Evolutionary conservation across 1,139 yeast species (phyloP).

Genomic region (Meyerozyma guilliermondii): DNA sequence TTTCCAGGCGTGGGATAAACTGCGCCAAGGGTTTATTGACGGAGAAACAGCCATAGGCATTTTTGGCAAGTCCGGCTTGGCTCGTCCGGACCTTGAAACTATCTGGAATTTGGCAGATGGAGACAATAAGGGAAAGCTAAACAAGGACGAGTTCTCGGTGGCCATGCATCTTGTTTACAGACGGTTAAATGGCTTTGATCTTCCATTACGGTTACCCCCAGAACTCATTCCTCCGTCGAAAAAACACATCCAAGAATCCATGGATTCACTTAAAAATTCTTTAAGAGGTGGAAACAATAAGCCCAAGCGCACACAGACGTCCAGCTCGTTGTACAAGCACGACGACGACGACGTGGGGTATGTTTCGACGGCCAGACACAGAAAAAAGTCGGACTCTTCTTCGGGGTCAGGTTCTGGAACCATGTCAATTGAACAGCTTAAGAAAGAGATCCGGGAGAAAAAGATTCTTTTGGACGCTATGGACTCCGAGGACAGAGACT

Average conservation of each 20-base stretch:
- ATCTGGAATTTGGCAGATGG: constrained; percentile 84
- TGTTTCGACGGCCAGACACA: constrained; percentile 63
- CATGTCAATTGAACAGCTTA: constrained; percentile 44
- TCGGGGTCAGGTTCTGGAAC: constrained; percentile 3
- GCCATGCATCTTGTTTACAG: constrained; percentile 82
- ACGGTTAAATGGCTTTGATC: constrained; percentile 64
- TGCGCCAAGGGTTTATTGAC: constrained; percentile 61
- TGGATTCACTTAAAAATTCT: constrained; percentile 38
- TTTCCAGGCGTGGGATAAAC: constrained; percentile 80
- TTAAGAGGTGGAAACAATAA: constrained; percentile 33
- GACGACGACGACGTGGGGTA: constrained; percentile 61
- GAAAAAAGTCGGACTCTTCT: constrained; percentile 26
- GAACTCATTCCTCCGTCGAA: constrained; percentile 80
- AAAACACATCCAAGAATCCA: constrained; percentile 45
- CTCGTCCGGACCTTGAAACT: constrained; percentile 77
- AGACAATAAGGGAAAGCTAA: constrained; percentile 66
- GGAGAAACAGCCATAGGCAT: constrained; percentile 83
- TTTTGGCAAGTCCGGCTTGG: constrained; percentile 85
- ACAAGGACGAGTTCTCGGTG: constrained; percentile 74
- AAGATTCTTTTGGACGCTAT: constrained; percentile 64
- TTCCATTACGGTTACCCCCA: constrained; percentile 70
- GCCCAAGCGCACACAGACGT: constrained; percentile 24
- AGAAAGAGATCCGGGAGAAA: constrained; percentile 64
- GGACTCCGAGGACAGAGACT: constrained; percentile 63
- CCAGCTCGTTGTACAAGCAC: constrained; percentile 63